Conservation (phyloP, 2,329 filamentous ascomycete species). For the Talaromyces sp. region DNA sequence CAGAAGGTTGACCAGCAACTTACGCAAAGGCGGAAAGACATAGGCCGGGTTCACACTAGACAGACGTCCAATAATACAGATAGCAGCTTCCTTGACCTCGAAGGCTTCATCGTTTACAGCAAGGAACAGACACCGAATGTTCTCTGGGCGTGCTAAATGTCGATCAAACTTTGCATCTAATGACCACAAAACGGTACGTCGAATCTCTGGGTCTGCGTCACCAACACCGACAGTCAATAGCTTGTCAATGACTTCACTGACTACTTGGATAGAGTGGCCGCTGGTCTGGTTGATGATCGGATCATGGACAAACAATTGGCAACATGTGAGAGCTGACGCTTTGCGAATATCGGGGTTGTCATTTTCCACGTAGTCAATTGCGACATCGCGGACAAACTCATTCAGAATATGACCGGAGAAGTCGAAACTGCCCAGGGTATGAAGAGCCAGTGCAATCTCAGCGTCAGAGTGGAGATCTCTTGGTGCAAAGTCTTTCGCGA, state of each 20-base stretch:
- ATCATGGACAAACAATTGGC: slow-evolving; percentile 94
- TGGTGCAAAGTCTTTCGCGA: slow-evolving; percentile 84
- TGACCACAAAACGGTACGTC: slow-evolving; percentile 82
- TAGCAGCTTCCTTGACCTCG: slow-evolving; percentile 87
- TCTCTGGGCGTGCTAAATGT: slow-evolving; percentile 95
- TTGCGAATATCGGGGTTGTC: slow-evolving; percentile 92
- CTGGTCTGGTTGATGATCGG: slow-evolving; percentile 98
- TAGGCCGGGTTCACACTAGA: slow-evolving; percentile 93
- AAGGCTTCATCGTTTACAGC: slow-evolving; percentile 96
- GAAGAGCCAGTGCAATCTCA: slow-evolving; percentile 89
- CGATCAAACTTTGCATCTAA: slow-evolving; percentile 93
- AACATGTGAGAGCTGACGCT: slow-evolving; percentile 93
- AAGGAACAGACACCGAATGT: slow-evolving; percentile 92
- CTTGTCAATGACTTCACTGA: slow-evolving; percentile 96
- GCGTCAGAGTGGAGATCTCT: slow-evolving; percentile 78
- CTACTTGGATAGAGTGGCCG: slow-evolving; percentile 93
- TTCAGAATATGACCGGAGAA: slow-evolving; percentile 90
- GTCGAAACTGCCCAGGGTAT: slow-evolving; percentile 97
- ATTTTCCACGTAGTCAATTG: slow-evolving; percentile 96
- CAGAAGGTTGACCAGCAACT: slow-evolving; percentile 91
- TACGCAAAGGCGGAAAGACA: slow-evolving; percentile 91
- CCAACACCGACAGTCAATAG: slow-evolving; percentile 92
- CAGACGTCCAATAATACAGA: slow-evolving; percentile 92
- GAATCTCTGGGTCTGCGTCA: slow-evolving; percentile 85
- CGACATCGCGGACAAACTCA: slow-evolving; percentile 97